Conservation (phyloP, 2,329 filamentous ascomycete genomes). For the Pseudomassariella vexata region DNA sequence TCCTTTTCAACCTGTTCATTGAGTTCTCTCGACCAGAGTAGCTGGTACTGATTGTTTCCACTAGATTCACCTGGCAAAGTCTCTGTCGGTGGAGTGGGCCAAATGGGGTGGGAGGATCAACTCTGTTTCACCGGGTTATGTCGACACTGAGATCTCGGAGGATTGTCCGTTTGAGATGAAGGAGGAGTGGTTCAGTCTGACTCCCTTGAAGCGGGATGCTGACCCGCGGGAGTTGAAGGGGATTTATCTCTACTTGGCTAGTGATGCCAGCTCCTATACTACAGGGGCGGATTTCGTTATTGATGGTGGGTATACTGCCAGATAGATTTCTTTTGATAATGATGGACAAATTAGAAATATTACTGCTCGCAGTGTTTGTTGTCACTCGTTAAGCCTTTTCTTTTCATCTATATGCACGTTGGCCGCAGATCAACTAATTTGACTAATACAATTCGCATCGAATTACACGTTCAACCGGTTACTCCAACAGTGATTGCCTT, state of each 20-base stretch:
- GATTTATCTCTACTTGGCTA: slow-evolving; percentile 74
- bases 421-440: too few relatives aligned
- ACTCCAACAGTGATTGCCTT: too few relatives aligned
- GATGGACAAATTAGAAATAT: background rate
- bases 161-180: slow-evolving; percentile 63
- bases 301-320: slow-evolving; percentile 65
- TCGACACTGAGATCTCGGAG: slow-evolving; percentile 64
- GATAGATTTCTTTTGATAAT: too few relatives aligned
- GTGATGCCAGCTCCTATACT: slow-evolving; percentile 76
- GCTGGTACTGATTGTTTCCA: background rate
- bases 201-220: slow-evolving; percentile 54
- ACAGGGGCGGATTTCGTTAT: slow-evolving; percentile 70
- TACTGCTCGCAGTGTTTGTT: too few relatives aligned
- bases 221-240: slow-evolving; percentile 73
- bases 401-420: too few relatives aligned
- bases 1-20: background rate
- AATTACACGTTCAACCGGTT: too few relatives aligned
- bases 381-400: too few relatives aligned
- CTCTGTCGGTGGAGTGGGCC: slow-evolving; percentile 68
- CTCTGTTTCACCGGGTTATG: slow-evolving; percentile 69
- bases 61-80: slow-evolving; percentile 45
- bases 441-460: too few relatives aligned
- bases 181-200: slow-evolving; percentile 49
- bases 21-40: background rate
- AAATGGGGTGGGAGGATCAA: slow-evolving; percentile 61